A percentile compares a stretch with the other conserved stretches of the same genome.
These are phyloP conservation scores for Leucogyrophana mollusca DNA, from an alignment of 768 basidiomycete genomes.

Conservation along the genomic window DNA sequence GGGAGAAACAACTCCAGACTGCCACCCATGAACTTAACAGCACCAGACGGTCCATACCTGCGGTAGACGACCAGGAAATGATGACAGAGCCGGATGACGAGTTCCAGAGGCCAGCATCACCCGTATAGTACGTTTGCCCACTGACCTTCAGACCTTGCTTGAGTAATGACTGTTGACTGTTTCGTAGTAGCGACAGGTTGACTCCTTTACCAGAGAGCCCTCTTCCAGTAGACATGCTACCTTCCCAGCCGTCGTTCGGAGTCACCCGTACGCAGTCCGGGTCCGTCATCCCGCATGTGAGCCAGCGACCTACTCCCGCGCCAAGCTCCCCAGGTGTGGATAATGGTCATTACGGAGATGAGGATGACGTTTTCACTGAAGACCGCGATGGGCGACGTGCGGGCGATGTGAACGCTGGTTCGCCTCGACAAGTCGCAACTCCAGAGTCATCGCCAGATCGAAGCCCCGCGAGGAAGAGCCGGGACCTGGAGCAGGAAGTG, in stretches of 20 bases:
- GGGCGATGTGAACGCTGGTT: no score
- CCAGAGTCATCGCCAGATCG: slow-evolving; percentile 5
- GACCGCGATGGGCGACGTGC: background rate
- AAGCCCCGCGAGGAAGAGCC: no score
- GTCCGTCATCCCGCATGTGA: slow-evolving; percentile 43
- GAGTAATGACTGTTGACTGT: background rate
- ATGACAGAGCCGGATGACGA: background rate
- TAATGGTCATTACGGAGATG: slow-evolving; percentile 2
- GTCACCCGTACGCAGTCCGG: slow-evolving; percentile 45
- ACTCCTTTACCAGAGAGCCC: background rate
- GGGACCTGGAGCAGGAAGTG: background rate
- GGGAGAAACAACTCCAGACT: slow-evolving; percentile 26
- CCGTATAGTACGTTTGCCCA: slow-evolving; percentile 4
- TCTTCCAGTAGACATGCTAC: background rate
- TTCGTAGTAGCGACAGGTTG: background rate
- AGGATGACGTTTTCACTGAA: slow-evolving; percentile 7
- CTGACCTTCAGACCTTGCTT: background rate
- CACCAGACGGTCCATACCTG: background rate
- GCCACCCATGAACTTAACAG: slow-evolving; percentile 23
- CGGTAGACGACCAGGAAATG: slow-evolving; percentile 6
- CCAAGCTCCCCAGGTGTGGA: slow-evolving; percentile 34
- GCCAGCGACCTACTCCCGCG: slow-evolving; percentile 51
- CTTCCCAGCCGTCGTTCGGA: background rate
- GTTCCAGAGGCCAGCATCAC: background rate
- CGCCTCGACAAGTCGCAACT: slow-evolving; percentile 3